Evolutionary conservation across 441 rosid genomes (phyloP).

Genomic region (Adansonia madagascariensis): DNA sequence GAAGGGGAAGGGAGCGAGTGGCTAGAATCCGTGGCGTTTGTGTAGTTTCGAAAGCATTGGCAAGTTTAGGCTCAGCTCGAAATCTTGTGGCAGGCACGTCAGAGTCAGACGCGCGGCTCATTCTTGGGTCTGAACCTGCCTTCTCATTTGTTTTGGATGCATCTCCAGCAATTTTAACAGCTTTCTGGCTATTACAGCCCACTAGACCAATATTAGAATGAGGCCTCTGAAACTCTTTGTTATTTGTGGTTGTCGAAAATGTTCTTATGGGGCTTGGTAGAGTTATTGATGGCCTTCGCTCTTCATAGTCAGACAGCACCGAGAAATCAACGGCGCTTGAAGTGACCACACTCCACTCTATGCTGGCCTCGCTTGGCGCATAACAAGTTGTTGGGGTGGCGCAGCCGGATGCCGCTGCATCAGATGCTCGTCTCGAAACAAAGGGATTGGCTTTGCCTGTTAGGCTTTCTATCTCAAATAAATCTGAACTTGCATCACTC

Average conservation of each 20-base stretch:
- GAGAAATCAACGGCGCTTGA: conserved; percentile 80
- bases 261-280: conserved; percentile 35
- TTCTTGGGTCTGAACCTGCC: conserved; percentile 27
- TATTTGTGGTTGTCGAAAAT: conserved; percentile 17
- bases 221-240: conserved; percentile 42
- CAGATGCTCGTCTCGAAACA: conserved; percentile 60
- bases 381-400: conserved; percentile 56
- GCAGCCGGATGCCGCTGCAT: conserved; percentile 50
- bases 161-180: conserved; percentile 58
- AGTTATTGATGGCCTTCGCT: conserved; percentile 37
- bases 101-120: conserved; percentile 34
- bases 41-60: conserved; percentile 38
- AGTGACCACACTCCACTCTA: conserved; percentile 89
- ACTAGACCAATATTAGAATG: conserved; percentile 46
- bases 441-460: conserved; percentile 59
- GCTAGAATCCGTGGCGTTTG: conserved; percentile 33
- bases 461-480: conserved; percentile 85
- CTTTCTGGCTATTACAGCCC: conserved; percentile 77
- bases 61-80: conserved; percentile 45
- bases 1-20: conserved; percentile 40
- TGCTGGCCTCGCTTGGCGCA: conserved; percentile 87
- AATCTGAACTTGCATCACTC: conserved; percentile 81
- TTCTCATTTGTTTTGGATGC: conserved; percentile 42
- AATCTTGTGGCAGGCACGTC: conserved; percentile 42
- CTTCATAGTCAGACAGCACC: conserved; percentile 64